Evolutionary conservation across 495 filamentous ascomycete species (phyloP), one percentile per base, ranked within the genome.

Genomic region (Penicillium macrosclerotiorum): DNA sequence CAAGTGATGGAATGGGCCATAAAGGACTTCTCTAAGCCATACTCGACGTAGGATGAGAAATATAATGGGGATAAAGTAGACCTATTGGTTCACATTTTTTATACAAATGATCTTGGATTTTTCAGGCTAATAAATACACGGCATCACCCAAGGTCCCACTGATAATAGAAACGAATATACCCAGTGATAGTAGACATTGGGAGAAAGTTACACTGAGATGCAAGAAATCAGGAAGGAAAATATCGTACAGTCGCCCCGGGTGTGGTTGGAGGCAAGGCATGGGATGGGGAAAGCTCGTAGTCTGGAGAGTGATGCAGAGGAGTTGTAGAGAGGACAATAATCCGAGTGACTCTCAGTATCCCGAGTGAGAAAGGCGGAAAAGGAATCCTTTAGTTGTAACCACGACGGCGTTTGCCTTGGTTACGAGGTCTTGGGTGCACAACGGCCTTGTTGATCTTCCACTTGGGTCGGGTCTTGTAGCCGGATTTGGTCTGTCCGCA

Each of bases 401-500:
- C 71, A 60, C 72, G 71, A 51, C 72, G 71, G 46, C 72, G 71
- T 72, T 86, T 86, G 62, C 86, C 88, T 66, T 89, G 84, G 70
- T 90, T 90, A 51, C 88, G 80, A 41, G 76, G 75, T 46, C 89
- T 79, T 30, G 85, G 75, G 18, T 80, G 79, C 34, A 94, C 85
- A 39, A 94, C 85, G 61, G 81, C 88, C 62, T 84, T 88, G 73
- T 92, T 91, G 65, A 85, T 60, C 50, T 90, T 93, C 68, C 76
- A 74, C 58, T 78, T 78, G 49, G 80, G 82, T 48, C 93, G 82
- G 41, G 93, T 98, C 77, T 97, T 98, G 80, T 88, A 97, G 30
- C 93, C 93, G 55, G 86, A 85, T 81, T 98, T 98, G 63, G 93
- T 81, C 91, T 90, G 47, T 4, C n/a, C n/a, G n/a, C n/a, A n/a